Evolutionary conservation across 1,284 basidiomycete genomes (phyloP), one percentile per base, ranked within the genome.

Genomic region (Irpex rosettiformis): DNA sequence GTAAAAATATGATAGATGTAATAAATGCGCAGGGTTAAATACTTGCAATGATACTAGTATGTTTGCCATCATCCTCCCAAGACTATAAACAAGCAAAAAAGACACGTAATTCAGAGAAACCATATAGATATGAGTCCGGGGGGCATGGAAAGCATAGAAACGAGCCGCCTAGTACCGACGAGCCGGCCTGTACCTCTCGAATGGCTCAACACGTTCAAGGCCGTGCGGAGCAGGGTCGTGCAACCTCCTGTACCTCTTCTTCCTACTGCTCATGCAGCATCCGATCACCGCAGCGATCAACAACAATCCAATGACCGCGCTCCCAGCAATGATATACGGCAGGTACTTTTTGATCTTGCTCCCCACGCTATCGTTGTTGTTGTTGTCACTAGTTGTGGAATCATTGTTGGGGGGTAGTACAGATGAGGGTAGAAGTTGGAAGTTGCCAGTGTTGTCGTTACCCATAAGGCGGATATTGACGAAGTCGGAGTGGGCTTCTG

Each of bases 381-480:
- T 54, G 56, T 59, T 40, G 33, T 59, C 25, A 58, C 45, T 52
- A 52, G 48, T 40, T 22, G 58, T 56, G 30, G 61, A 58, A 43
- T 66, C 60, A 45, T 62, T 54, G 29, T 54, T 51, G 4, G 55
- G 60, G 22, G 66, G 59, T 6, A 69, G 62, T 16, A 66, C 54
- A 27, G 53, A 51, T 5, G 75, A 70, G 24, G 86, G 82, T 8
- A 88, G 78, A 24, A 90, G 79, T 11, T 78, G 62, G 70, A 83
- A 66, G 51, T 69, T 58, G 10, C 64, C 67, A 21, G 78, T 78
- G 27, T 76, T 76, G 65, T 85, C 83, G 25, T 75, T 62, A 28
- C 82, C 82, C 54, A 70, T 72, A 11, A 84, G 72, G 16, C 84
- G 81, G 16, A 73, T 65, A 13, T 73, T 66, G 25, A 86, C 82